Evolutionary conservation across 768 basidiomycete species (phyloP), one percentile per base, ranked within the genome.

Genomic region (Phanerochaete sordida): DNA sequence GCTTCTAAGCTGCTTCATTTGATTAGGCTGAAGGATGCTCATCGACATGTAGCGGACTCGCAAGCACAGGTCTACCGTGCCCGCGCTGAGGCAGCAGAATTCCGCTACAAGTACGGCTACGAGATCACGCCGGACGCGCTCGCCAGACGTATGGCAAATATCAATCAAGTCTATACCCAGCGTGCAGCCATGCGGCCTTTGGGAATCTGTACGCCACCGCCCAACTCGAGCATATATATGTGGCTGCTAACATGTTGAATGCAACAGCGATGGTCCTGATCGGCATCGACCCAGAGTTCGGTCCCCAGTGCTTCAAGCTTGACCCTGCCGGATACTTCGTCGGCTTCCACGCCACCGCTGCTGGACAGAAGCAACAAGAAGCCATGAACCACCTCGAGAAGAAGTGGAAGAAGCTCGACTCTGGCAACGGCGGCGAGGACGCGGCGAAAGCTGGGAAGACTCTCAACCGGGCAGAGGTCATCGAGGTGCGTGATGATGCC

Each of bases 271-370:
- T 96, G 94, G 90, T 98, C 62, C 75, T 98, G 68, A 95, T 98
- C 69, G 97, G 97, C 2, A 81, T 88, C 61, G 97, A 98, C 74
- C 81, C 88, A 9, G 92, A 95, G 71, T 81, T 83, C 56, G 96
- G 96, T 4, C 96, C 97, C n/a, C 96, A 98, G 72, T 84, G 90
- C 68, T 98, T 98, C 83, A 98, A 97, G 76, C 87, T 98, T 55
- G 97, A 99, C 71, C 97, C 97, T 12, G 97, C 97, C 2, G 97
- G 97, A 4, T 98, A 97, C 76, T 99, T 95, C 72, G 93, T 97
- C 47, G 97, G 97, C 0, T 98, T 95, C 79, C 95, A 98, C 66
- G 97, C 97, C 9, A 96, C 96, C 1, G 87, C 96, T 0, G 90
- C 95, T 1, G 97, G 97, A 0, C 90, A 92, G 73, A 98, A 99